These are phyloP conservation scores for Suhomyces panamericanus DNA, from an alignment of 1,139 yeast species.

Conservation along the genomic window DNA sequence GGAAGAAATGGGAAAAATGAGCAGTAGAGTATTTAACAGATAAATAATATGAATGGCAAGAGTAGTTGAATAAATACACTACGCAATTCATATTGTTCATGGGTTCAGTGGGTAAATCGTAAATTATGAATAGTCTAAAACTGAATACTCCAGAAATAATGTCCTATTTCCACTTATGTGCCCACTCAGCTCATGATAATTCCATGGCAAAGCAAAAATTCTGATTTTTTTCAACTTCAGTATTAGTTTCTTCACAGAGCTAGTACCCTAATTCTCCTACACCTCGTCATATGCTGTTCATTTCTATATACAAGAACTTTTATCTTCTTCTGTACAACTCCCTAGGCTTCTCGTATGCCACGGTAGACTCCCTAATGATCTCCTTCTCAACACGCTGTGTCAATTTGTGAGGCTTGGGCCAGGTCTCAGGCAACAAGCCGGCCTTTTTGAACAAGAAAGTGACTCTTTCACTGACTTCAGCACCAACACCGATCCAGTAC, in stretches of 20 bases:
- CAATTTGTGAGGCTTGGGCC: conserved; percentile 55
- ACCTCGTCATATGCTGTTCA: background rate
- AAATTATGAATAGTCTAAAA: too few relatives aligned
- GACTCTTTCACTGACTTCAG: conserved; percentile 87
- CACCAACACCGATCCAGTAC: conserved; percentile 99
- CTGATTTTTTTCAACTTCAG: background rate
- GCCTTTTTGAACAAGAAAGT: conserved; percentile 76
- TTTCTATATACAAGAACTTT: conserved; percentile 5
- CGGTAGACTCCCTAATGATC: conserved; percentile 28
- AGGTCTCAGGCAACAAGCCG: conserved; percentile 69
- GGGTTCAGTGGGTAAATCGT: background rate
- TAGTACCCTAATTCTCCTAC: background rate
- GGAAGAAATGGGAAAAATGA: background rate
- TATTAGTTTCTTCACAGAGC: too few relatives aligned
- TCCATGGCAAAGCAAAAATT: too few relatives aligned
- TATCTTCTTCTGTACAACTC: conserved; percentile 37
- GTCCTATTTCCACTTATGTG: too few relatives aligned
- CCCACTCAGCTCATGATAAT: too few relatives aligned
- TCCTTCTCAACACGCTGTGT: conserved; percentile 37
- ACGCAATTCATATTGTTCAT: too few relatives aligned
- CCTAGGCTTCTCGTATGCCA: conserved; percentile 35
- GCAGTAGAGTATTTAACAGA: background rate
- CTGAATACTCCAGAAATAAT: too few relatives aligned
- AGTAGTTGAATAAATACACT: too few relatives aligned
- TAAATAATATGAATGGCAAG: too few relatives aligned